Base-by-base conservation (phyloP, 495 filamentous ascomycete species). In the Penicillium cinerascens region DNA sequence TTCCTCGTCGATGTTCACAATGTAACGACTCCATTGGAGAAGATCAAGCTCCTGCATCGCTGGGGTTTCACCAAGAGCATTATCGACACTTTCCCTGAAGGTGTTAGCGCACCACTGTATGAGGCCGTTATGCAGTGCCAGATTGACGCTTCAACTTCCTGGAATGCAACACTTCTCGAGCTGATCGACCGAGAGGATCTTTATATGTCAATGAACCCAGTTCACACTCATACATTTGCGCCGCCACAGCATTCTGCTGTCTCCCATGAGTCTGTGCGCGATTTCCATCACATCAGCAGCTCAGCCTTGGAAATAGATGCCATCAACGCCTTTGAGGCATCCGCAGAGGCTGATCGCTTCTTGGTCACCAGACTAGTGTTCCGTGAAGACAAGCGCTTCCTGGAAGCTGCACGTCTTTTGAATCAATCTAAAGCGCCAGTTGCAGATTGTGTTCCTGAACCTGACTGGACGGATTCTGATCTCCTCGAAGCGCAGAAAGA, bases 401-500 rank as follows among this genome's bases (percentile, higher is more conserved):
- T 85, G 21, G 93, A 97, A 67, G 92, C 90, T 2, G 80, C 81
- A 36, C 80, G 75, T 49, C 72, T 99, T 42, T 74, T 99, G 6
- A 87, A 92, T 42, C 88, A 91, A 22, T 78, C 82, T 8, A 88
- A 86, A 55, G 76, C 86, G 20, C 83, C 91, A 20, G 76, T 86
- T n/a, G 84, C 91, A 27, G 84, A 86, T 25, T 87, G 90, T 47
- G 73, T 83, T 46, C 83, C 89, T 2, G 82, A 90, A 53, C 83
- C 85, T 0, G 84, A 85, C 33, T 93, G 88, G 87, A 82, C 83
- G 17, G 95, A 98, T 59, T 78, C 86, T 0, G 85, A 93, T 49
- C 80, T 93, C n/a, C 74, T 98, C 9, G 92, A 97, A 58, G 84
- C 84, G n/a, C 92, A 97, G 62, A 96, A 96, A 65, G 87, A 89